These are phyloP conservation scores for Agrocybe chaxingu DNA, from an alignment of 768 basidiomycete genomes.

Conservation along the genomic window DNA sequence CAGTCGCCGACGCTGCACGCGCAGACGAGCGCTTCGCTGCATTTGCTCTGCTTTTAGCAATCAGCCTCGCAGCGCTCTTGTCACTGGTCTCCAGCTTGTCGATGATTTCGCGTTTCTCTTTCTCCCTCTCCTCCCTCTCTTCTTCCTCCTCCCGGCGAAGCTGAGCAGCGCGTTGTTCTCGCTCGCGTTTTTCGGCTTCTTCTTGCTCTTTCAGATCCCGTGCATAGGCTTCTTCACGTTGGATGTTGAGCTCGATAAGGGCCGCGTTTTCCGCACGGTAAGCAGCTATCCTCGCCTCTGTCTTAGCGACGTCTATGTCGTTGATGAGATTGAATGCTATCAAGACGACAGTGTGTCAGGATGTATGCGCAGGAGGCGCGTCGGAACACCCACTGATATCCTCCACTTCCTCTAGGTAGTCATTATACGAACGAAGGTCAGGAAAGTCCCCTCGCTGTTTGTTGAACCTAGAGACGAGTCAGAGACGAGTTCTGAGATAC, in stretches of 20 bases:
- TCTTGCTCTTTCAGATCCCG: slow-evolving; percentile 75
- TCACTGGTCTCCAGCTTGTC: slow-evolving; percentile 78
- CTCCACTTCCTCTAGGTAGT: slow-evolving; percentile 95
- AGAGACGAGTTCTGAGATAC: background rate
- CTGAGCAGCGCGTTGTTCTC: slow-evolving; percentile 66
- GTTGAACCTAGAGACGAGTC: slow-evolving; percentile 68
- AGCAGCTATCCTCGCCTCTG: slow-evolving; percentile 77
- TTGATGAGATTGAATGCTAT: slow-evolving; percentile 95
- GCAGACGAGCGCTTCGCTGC: slow-evolving; percentile 60
- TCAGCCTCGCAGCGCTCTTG: slow-evolving; percentile 64
- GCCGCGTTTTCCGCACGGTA: slow-evolving; percentile 82
- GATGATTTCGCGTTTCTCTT: slow-evolving; percentile 70
- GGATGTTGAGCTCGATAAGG: slow-evolving; percentile 79
- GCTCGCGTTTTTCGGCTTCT: slow-evolving; percentile 70
- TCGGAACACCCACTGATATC: slow-evolving; percentile 53
- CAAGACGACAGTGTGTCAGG: slow-evolving; percentile 1
- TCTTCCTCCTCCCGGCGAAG: slow-evolving; percentile 68
- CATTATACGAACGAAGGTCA: slow-evolving; percentile 79
- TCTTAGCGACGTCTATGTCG: slow-evolving; percentile 74
- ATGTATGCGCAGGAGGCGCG: slow-evolving; percentile 1
- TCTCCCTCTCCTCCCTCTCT: slow-evolving; percentile 74
- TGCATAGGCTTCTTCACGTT: slow-evolving; percentile 76
- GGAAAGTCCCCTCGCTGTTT: slow-evolving; percentile 89
- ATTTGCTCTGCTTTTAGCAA: slow-evolving; percentile 65
- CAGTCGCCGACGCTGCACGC: slow-evolving; percentile 44